Evolutionary conservation across 805 yeast genomes (phyloP), one percentile per base, ranked within the genome.

Genomic region (Zygotorulaspora florentina): DNA sequence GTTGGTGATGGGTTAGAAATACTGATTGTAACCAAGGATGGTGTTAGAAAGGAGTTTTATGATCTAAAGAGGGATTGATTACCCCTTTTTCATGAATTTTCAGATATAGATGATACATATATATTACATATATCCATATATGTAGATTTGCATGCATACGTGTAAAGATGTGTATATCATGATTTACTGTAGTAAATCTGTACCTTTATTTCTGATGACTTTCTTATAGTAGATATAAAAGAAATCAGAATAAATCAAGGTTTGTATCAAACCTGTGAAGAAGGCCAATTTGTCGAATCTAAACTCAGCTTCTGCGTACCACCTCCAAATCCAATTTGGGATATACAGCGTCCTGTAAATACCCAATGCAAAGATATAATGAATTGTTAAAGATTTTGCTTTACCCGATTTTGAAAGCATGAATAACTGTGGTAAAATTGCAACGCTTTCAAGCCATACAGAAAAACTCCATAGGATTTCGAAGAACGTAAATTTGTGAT

Each of bases 1-100:
- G 98, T 93, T 43, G 99, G 99, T 73, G 99, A 93, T 72, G 95
- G 93, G 5, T 76, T 93, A 52, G 96, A 93, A 68, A 83, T 93
- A 40, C 72, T 85, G 54, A 86, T 93, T 57, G 90, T 91, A 48
- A 88, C 97, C 11, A 90, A 89, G 65, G 96, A 89, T 18, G 99
- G 99, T 42, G 87, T 88, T 40, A 78, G 83, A 70, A 81, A 78
- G 35, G 95, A 87, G 65, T 84, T 79, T 68, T 85, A 71, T 65
- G 95, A 95, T 48, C 75, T 93, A 66, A 88, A 93, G 78, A 82
- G 85, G 66, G 98, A 91, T 73, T 91, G 50, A 55, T 35, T 38
- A 42, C 34, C 33, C 18, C 16, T 35, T 13, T 40, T 36, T 35
- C 35, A 10, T 15, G 35, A 15, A 31, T 31, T 15, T 31, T 31